Conservation (phyloP, 1,139 yeast genomes). For the Yamadazyma songkhlaensis region DNA sequence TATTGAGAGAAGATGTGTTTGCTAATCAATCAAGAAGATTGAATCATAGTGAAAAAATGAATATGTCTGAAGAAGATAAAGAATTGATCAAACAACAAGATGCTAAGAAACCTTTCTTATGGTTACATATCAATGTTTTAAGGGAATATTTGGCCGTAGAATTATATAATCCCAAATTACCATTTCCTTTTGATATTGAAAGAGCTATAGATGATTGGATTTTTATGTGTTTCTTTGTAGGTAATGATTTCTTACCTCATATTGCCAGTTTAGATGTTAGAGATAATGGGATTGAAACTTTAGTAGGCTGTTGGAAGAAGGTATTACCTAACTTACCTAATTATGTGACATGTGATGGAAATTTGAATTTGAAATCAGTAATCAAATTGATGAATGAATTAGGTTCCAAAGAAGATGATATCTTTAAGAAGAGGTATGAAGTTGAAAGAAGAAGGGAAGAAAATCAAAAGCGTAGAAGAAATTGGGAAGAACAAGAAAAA, state of each 20-base stretch:
- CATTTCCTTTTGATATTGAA: conserved; percentile 82
- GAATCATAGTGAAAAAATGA: conserved; percentile 49
- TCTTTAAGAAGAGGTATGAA: conserved; percentile 67
- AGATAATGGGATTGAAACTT: conserved; percentile 84
- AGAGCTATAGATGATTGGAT: conserved; percentile 99
- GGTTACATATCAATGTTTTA: conserved; percentile 87
- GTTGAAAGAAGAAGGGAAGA: conserved; percentile 66
- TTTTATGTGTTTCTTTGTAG: conserved; percentile 97
- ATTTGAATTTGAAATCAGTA: conserved; percentile 69
- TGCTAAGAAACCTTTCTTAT: conserved; percentile 80
- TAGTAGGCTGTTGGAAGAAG: conserved; percentile 82
- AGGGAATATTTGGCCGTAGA: conserved; percentile 89
- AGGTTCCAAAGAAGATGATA: conserved; percentile 75
- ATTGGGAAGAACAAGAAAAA: conserved; percentile 41
- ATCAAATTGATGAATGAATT: conserved; percentile 65
- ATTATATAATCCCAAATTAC: conserved; percentile 63
- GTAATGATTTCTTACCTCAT: conserved; percentile 98
- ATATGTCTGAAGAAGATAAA: conserved; percentile 61
- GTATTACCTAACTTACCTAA: conserved; percentile 64
- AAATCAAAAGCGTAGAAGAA: conserved; percentile 57
- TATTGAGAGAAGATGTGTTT: conserved; percentile 94
- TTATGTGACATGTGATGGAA: conserved; percentile 88
- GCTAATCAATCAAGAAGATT: conserved; percentile 57
- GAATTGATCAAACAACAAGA: conserved; percentile 53
- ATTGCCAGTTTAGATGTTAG: conserved; percentile 92